Conservation (phyloP, 2,329 filamentous ascomycete species). For the Dothistroma septosporum region DNA sequence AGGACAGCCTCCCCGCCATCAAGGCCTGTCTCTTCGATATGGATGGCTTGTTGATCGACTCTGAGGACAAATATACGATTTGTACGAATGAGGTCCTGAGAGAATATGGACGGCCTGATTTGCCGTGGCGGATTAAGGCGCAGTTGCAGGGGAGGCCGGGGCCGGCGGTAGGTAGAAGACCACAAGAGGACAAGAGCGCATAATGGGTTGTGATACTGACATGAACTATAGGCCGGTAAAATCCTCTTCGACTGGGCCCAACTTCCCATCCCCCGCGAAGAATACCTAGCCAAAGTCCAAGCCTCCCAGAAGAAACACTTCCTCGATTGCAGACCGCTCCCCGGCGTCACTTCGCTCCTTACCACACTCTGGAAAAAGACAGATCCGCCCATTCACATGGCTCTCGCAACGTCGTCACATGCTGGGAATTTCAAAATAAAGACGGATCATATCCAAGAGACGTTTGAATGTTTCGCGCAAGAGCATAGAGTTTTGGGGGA, state of each 20-base stretch:
- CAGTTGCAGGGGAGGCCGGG: conserved; percentile 68
- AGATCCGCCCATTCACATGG: conserved; percentile 61
- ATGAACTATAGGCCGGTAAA: conserved; percentile 45
- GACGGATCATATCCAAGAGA: conserved; percentile 51
- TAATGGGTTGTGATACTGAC: not conserved
- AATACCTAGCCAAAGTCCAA: conserved; percentile 60
- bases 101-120: conserved; percentile 64
- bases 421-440: conserved; percentile 71
- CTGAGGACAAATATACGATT: conserved; percentile 82
- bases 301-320: conserved; percentile 69
- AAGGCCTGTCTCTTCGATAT: conserved; percentile 97
- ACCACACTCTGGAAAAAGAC: conserved; percentile 44
- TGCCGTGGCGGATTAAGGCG: conserved; percentile 96
- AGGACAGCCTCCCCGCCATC: conserved; percentile 60
- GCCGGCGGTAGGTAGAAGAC: conserved; percentile 44
- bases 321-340: conserved; percentile 67
- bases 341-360: conserved; percentile 71
- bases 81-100: conserved; percentile 78
- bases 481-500: conserved; percentile 80
- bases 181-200: not conserved
- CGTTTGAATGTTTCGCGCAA: conserved; percentile 59
- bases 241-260: conserved; percentile 79
- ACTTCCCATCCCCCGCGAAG: conserved; percentile 67
- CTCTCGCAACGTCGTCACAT: conserved; percentile 79
- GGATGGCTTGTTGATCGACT: conserved; percentile 93